Base-by-base conservation (phyloP, 192 early-diverging fungal species). In the Cladochytrium replicatum region DNA sequence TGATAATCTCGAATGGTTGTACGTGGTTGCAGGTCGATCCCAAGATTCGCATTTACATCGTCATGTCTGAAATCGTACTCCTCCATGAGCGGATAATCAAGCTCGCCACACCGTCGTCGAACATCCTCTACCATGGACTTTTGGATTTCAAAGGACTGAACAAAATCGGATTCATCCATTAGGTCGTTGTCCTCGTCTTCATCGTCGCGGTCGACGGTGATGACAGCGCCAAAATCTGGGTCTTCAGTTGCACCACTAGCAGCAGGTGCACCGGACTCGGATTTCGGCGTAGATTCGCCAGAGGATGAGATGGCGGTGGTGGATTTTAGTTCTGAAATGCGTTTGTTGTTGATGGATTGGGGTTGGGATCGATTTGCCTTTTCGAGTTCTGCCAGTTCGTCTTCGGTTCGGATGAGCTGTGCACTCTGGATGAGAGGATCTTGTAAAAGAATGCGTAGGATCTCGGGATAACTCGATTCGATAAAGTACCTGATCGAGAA, bases 21-120 rank as follows among this genome's bases (percentile, higher is more conserved):
- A 3, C 84, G 91, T n/a, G 93, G 92, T 55, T 88, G 91, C 26
- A 95, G 79, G 55, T 96, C 90, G 48, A 99, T 87, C 24, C 77
- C 77, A 32, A 88, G 65, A 57, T 83, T 83, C 2, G 81, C 61
- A 58, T 82, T 87, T 30, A 71, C 43, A 8, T 64, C 68, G 66
- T 86, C 82, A 49, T 95, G 92, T 46, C 92, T 73, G 60, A 99
- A 99, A 69, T 99, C 93, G 66, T 99, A 71, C 58, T 99, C 93
- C 52, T 97, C 95, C 64, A 97, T 74, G 75, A 97, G 83, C 0
- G 95, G 92, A 48, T 87, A 93, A 51, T 94, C 91, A 40, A 99
- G 69, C 27, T 83, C 87, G 46, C 81, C 88, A 73, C 95, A 99
- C 46, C 84, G 80, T 66, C 87, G 87, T 57, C 88, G 88, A 49